Evolutionary conservation across 768 basidiomycete species (phyloP).

Genomic region (Tephrocybe sp.): DNA sequence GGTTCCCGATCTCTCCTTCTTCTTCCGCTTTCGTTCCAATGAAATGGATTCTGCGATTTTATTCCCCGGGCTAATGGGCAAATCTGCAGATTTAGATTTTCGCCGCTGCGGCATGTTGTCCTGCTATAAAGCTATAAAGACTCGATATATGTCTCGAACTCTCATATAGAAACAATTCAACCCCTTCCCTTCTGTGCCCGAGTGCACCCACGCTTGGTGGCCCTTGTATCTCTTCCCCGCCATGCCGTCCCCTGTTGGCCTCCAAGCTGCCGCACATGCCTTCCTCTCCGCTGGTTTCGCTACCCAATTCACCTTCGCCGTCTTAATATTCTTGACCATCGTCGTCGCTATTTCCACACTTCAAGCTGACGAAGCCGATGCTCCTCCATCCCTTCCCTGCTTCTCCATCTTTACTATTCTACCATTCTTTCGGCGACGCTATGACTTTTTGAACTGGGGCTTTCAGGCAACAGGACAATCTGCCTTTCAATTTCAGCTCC

Average conservation of each 20-base stretch:
- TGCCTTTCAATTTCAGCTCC: conserved; percentile 67
- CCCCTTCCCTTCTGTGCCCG: conserved; percentile 21
- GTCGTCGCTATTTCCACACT: conserved; percentile 43
- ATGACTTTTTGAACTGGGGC: conserved; percentile 72
- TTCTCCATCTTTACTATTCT: conserved; percentile 53
- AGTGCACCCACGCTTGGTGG: conserved; percentile 27
- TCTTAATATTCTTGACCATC: conserved; percentile 46
- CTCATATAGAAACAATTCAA: conserved; percentile 15
- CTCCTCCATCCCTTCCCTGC: conserved; percentile 58
- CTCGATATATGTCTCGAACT: conserved; percentile 29
- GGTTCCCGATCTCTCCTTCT: conserved; percentile 18
- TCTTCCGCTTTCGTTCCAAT: conserved; percentile 17
- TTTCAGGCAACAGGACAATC: conserved; percentile 65
- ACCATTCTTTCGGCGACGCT: conserved; percentile 67
- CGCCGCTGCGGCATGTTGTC: conserved; percentile 24
- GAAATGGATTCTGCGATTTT: conserved; percentile 13
- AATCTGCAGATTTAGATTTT: conserved; percentile 26
- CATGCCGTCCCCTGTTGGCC: conserved; percentile 52
- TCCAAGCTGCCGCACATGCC: conserved; percentile 45
- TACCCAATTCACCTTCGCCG: conserved; percentile 45
- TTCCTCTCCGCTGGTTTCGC: conserved; percentile 51
- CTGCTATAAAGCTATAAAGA: conserved; percentile 28
- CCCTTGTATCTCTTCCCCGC: conserved; percentile 23
- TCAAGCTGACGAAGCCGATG: conserved; percentile 46
- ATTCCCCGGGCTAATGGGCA: conserved; percentile 11